These are phyloP conservation scores for Wallacemonas sp. DNA, from an alignment of 208 protist species.

Conservation along the genomic window DNA sequence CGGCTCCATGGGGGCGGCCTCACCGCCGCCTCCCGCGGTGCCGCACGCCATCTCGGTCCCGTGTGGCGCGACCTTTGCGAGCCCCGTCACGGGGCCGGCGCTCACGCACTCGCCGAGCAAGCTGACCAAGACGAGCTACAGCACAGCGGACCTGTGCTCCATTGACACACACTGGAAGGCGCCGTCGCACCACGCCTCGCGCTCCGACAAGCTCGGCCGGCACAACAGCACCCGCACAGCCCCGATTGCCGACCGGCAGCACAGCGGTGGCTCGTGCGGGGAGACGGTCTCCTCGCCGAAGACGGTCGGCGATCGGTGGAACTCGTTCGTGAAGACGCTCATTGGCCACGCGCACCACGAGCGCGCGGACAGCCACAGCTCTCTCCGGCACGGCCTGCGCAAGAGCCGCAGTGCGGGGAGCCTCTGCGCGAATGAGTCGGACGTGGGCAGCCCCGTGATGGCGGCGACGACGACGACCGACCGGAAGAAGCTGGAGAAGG, in stretches of 20 bases:
- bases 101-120: not conserved
- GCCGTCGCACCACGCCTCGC: not conserved
- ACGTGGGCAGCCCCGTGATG: not conserved
- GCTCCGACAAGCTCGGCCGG: not conserved
- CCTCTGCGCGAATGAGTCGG: not conserved
- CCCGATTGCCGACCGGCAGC: slow-evolving; percentile 8
- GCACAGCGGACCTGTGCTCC: slow-evolving; percentile 4
- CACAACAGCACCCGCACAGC: not conserved
- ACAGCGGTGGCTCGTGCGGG: not conserved
- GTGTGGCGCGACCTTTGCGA: no score
- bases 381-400: slow-evolving; percentile 14
- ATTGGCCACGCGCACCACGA: slow-evolving; percentile 18
- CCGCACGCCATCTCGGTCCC: not conserved
- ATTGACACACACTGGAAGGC: not conserved
- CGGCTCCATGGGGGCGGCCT: not conserved
- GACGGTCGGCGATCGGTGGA: slow-evolving; percentile 30
- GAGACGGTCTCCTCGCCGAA: slow-evolving; percentile 17
- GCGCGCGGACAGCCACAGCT: slow-evolving; percentile 7
- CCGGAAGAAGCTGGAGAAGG: slow-evolving; percentile 17
- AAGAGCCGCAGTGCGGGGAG: slow-evolving; percentile 6
- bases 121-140: slow-evolving; percentile 5
- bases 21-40: not conserved
- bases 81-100: no score
- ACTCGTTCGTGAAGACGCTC: slow-evolving; percentile 33
- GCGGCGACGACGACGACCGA: slow-evolving; percentile 4